phyloP scores from a whole-genome alignment of 2,329 filamentous ascomycete species.

The Stachybotrys chlorohalonatus region DNA sequence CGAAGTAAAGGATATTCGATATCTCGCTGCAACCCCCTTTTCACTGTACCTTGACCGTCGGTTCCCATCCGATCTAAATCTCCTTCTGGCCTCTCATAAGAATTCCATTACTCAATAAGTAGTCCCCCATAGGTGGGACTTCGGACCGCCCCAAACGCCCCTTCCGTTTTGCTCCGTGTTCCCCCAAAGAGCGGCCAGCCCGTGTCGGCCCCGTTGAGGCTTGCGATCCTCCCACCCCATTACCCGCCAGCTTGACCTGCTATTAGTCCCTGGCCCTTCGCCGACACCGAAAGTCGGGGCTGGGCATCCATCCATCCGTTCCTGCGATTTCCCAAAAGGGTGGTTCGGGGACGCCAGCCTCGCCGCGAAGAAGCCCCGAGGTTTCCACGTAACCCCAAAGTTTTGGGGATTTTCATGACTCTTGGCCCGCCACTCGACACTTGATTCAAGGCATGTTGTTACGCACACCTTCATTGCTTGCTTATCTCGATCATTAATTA shows the following conservation, averaged over 20 bases:
- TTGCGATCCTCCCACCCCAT: neutral
- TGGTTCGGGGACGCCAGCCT: too few species aligned
- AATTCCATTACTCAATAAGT: constrained; percentile 1
- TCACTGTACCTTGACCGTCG: neutral
- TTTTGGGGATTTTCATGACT: neutral
- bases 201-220: neutral
- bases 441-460: neutral
- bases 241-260: neutral
- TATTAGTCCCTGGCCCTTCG: neutral
- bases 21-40: neutral
- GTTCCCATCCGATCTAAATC: neutral
- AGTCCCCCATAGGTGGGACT: neutral
- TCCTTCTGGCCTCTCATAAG: neutral
- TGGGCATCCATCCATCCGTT: neutral
- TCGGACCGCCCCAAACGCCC: neutral
- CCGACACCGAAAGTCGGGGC: neutral
- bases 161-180: constrained; percentile 1
- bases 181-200: neutral
- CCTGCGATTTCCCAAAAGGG: too few species aligned
- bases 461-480: too few species aligned
- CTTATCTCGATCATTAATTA: neutral
- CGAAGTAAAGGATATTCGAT: neutral
- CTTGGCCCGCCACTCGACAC: neutral
- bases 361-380: too few species aligned
- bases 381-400: too few species aligned